Evolutionary conservation across 2,329 filamentous ascomycete species (phyloP), one percentile per base, ranked within the genome.

Genomic region (Exophiala xenobiotica): DNA sequence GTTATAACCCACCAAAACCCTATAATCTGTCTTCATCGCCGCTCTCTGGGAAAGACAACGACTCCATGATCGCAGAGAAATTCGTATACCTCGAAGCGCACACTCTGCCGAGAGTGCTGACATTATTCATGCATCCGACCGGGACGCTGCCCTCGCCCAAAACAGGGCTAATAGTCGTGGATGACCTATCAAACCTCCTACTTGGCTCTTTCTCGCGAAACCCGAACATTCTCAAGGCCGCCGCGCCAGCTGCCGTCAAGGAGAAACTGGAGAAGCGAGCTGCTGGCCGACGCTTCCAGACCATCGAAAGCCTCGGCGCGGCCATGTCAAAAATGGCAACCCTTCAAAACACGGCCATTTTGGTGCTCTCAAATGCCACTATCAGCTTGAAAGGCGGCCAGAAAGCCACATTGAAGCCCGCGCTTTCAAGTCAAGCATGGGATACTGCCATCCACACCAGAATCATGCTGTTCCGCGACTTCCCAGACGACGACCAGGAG

Each of bases 401-500:
- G 73, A 58, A 80, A 77, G 87, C 90, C 11, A 80, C 85, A 8
- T 74, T 97, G 42, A 79, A 85, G 46, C 87, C 90, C 12, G 83
- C 88, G 33, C 77, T 96, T 56, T 86, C 86, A 50, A 84, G 87
- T 11, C 77, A 77, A 16, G 81, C 87, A 35, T 96, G 91, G 91
- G 90, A 96, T 54, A 83, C 82, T 57, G 86, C 83, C 24, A 74
- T 96, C 29, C 81, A 82, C 55, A 87, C 83, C 35, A 79, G 90
- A 47, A 68, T 96, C 54, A 85, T 86, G 19, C 69, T 96, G 26
- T 95, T 93, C 68, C 80, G 87, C 62, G 89, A 96, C 70, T 91
- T 82, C 80, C 78, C 75, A 14, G 53, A 44, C 70, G 74, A 61
- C 63, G 68, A 77, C 70, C 52, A 51, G 69, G 71, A 46, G 69